Evolutionary conservation across 2,329 filamentous ascomycete genomes (phyloP).

Genomic region (Coleophoma crateriformis): DNA sequence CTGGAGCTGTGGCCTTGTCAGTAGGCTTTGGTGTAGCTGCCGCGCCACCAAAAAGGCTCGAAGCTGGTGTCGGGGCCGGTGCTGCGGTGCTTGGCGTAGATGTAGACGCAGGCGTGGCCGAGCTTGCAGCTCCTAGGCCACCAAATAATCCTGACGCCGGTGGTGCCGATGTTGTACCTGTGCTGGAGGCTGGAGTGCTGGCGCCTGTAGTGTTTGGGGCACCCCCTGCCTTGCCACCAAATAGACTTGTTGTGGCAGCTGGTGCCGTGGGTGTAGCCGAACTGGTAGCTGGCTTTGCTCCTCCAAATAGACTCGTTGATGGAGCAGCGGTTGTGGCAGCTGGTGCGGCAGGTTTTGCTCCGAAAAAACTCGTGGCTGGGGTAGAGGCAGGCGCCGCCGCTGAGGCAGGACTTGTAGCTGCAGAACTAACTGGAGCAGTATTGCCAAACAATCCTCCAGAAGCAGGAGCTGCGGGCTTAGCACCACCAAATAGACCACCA

Average conservation of each 20-base stretch:
- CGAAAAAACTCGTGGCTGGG: constrained; percentile 13
- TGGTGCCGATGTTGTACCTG: constrained; percentile 21
- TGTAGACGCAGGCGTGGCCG: constrained; percentile 8
- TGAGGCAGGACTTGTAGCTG: constrained; percentile 3
- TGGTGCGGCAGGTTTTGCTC: constrained; percentile 12
- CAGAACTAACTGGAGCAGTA: constrained; percentile 1
- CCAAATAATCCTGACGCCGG: constrained; percentile 7
- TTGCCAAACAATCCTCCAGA: constrained; percentile 1
- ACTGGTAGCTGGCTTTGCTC: constrained; percentile 14
- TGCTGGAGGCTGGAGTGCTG: constrained; percentile 4
- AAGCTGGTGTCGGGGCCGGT: constrained; percentile 10
- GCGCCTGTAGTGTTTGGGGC: constrained; percentile 7
- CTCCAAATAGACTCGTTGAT: constrained; percentile 27
- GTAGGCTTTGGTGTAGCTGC: constrained; percentile 11
- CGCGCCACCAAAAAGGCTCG: constrained; percentile 21
- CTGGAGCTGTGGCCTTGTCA: constrained; percentile 9
- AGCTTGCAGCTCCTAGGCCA: constrained; percentile 1
- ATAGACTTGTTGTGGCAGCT: constrained; percentile 3
- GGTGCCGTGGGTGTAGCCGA: constrained; percentile 13
- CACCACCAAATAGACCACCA: constrained; percentile 5
- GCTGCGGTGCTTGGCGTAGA: constrained; percentile 15
- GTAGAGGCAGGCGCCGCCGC: constrained; percentile 2
- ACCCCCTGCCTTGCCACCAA: constrained; percentile 8
- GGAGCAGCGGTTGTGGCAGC: constrained; percentile 13
- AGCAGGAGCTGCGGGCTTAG: constrained; percentile 3